Percentiles rank a stretch among this genome's conserved stretches.
Conservation (phyloP, 2,329 filamentous ascomycete species). For the Diplodia sapinea region DNA sequence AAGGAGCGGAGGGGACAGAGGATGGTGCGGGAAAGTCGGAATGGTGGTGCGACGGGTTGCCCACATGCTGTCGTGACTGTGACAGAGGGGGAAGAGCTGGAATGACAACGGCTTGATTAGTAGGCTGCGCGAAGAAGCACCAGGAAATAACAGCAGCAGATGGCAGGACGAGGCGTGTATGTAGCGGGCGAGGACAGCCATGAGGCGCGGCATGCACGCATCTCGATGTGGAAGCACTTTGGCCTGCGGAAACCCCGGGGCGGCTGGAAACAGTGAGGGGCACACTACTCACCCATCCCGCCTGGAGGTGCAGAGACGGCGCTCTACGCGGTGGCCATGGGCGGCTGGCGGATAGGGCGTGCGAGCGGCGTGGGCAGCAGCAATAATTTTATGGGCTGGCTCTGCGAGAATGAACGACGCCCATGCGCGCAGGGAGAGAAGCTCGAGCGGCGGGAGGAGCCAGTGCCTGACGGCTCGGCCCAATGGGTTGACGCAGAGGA, state of each 20-base stretch:
- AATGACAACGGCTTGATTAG: slow-evolving; percentile 39
- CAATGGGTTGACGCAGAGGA: slow-evolving; percentile 28
- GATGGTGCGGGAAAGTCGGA: slow-evolving; percentile 37
- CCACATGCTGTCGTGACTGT: slow-evolving; percentile 48
- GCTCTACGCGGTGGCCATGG: slow-evolving; percentile 35
- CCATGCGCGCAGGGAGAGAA: slow-evolving; percentile 30
- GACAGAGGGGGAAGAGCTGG: slow-evolving; percentile 49
- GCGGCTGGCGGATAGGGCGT: slow-evolving; percentile 34
- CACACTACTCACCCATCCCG: slow-evolving; percentile 47
- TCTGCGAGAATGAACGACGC: slow-evolving; percentile 23
- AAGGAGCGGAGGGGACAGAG: slow-evolving; percentile 40
- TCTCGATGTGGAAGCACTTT: slow-evolving; percentile 30
- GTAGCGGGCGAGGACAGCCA: not conserved
- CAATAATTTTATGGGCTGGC: slow-evolving; percentile 27
- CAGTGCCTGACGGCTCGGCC: slow-evolving; percentile 27
- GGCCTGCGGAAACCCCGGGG: slow-evolving; percentile 18
- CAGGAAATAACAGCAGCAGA: slow-evolving; percentile 22
- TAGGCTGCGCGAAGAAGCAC: slow-evolving; percentile 36
- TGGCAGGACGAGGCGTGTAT: not conserved
- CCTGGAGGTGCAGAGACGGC: slow-evolving; percentile 36
- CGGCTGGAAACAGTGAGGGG: slow-evolving; percentile 3
- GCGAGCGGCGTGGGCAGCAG: slow-evolving; percentile 32
- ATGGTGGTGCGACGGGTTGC: slow-evolving; percentile 45
- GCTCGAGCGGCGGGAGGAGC: slow-evolving; percentile 27
- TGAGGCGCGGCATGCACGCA: slow-evolving; percentile 33